Conservation (phyloP, 1,284 basidiomycete species). For the Pulchroboletus neoregius region DNA sequence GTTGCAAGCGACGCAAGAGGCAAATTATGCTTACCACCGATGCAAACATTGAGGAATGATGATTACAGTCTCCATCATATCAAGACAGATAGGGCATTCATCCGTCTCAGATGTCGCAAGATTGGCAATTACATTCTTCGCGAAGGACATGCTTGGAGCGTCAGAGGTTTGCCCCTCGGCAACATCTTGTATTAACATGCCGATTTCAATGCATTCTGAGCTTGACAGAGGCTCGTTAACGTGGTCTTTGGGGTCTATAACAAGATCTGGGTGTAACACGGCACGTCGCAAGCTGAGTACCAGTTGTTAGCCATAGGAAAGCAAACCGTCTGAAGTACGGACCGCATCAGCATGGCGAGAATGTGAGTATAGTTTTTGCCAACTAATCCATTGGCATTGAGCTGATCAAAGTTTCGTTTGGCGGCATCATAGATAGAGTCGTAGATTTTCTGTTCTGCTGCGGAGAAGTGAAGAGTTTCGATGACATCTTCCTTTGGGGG, state of each 20-base stretch:
- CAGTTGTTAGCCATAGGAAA: constrained; percentile 3
- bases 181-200: constrained; percentile 62
- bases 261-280: constrained; percentile 80
- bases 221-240: constrained; percentile 37
- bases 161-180: constrained; percentile 39
- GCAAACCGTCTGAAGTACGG: background rate
- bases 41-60: constrained; percentile 78
- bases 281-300: constrained; percentile 71
- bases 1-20: background rate
- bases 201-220: constrained; percentile 47
- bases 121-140: constrained; percentile 62
- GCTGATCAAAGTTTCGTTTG: constrained; percentile 69
- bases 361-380: constrained; percentile 88
- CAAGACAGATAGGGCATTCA: constrained; percentile 84
- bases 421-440: constrained; percentile 68
- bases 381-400: constrained; percentile 73
- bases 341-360: constrained; percentile 89
- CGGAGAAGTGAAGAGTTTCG: constrained; percentile 73
- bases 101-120: constrained; percentile 40
- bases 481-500: constrained; percentile 77
- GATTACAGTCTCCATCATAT: constrained; percentile 64
- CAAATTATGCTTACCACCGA: constrained; percentile 51
- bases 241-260: constrained; percentile 48
- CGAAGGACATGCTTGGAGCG: constrained; percentile 47
- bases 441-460: constrained; percentile 77